Evolutionary conservation across 2,329 filamentous ascomycete species (phyloP).

Genomic region (Epichloe gansuensis): DNA sequence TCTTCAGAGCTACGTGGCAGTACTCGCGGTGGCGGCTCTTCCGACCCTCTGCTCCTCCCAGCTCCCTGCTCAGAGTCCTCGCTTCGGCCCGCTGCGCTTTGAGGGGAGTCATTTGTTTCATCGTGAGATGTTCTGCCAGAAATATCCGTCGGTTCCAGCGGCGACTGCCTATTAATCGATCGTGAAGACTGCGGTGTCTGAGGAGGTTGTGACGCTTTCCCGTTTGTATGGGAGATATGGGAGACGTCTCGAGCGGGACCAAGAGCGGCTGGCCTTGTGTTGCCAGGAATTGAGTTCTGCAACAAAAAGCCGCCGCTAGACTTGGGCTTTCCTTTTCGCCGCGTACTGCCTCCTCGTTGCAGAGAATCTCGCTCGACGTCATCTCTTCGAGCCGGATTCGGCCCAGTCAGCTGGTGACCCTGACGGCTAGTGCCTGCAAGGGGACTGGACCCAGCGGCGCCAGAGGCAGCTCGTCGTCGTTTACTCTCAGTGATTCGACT

Average conservation of each 20-base stretch:
- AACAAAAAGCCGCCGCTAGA: conserved; percentile 39
- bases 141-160: not conserved
- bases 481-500: conserved; percentile 14
- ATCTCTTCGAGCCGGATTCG: not conserved
- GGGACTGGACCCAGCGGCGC: conserved; percentile 14
- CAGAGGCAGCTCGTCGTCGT: not conserved
- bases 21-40: not conserved
- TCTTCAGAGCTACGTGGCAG: not conserved
- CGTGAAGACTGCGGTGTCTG: conserved; percentile 1
- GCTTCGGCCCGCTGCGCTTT: not conserved
- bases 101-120: not conserved
- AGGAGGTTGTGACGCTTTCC: conserved; percentile 7
- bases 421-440: conserved; percentile 8
- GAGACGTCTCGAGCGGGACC: conserved; percentile 14
- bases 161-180: not conserved
- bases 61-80: not conserved
- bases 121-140: not conserved
- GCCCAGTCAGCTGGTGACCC: conserved; percentile 6
- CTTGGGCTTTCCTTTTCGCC: conserved; percentile 28
- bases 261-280: conserved; percentile 20
- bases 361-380: not conserved
- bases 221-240: conserved; percentile 11
- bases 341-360: conserved; percentile 14
- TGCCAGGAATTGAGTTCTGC: conserved; percentile 26
- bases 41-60: not conserved